Conservation (phyloP, 1,284 basidiomycete genomes). For the Cutaneotrichosporon sp. region DNA sequence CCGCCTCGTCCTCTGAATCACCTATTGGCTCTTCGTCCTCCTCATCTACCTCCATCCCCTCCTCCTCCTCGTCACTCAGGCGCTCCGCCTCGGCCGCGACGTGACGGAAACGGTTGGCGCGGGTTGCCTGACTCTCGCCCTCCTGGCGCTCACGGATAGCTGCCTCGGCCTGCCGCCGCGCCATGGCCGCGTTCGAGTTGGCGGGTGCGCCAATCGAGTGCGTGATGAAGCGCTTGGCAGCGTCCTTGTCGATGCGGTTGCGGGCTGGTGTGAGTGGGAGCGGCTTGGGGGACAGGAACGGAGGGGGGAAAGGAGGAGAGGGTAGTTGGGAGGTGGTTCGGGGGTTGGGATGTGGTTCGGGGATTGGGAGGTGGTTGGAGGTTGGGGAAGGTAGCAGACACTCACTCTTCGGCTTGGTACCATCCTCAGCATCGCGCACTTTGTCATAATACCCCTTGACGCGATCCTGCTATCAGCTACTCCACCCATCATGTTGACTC, state of each 20-base stretch:
- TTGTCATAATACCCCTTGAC: slow-evolving; percentile 49
- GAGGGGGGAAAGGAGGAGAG: too few relatives aligned
- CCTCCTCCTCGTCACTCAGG: slow-evolving; percentile 22
- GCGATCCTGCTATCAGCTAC: slow-evolving; percentile 19
- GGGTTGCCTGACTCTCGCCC: slow-evolving; percentile 2
- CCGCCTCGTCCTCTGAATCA: slow-evolving; percentile 9
- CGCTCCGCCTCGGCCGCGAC: slow-evolving; percentile 28
- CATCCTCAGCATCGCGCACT: slow-evolving; percentile 39
- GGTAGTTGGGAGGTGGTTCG: not conserved
- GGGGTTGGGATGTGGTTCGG: too few relatives aligned
- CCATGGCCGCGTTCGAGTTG: slow-evolving; percentile 23
- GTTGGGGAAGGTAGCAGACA: slow-evolving; percentile 5
- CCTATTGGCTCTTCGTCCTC: slow-evolving; percentile 12
- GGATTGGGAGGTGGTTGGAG: not conserved
- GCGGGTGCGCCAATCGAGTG: slow-evolving; percentile 31
- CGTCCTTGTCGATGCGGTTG: slow-evolving; percentile 35
- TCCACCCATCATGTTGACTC: slow-evolving; percentile 5
- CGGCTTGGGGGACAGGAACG: too few relatives aligned
- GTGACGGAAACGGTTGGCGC: slow-evolving; percentile 33
- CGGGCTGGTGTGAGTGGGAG: slow-evolving; percentile 9
- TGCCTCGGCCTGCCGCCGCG: slow-evolving; percentile 25
- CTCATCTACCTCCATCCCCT: slow-evolving; percentile 27
- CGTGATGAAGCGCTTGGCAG: slow-evolving; percentile 44
- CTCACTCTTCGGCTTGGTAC: slow-evolving; percentile 32
- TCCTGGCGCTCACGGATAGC: slow-evolving; percentile 3